These are phyloP conservation scores for Yarrowia phangngaensis DNA, from an alignment of 805 yeast species.

Conservation along the genomic window DNA sequence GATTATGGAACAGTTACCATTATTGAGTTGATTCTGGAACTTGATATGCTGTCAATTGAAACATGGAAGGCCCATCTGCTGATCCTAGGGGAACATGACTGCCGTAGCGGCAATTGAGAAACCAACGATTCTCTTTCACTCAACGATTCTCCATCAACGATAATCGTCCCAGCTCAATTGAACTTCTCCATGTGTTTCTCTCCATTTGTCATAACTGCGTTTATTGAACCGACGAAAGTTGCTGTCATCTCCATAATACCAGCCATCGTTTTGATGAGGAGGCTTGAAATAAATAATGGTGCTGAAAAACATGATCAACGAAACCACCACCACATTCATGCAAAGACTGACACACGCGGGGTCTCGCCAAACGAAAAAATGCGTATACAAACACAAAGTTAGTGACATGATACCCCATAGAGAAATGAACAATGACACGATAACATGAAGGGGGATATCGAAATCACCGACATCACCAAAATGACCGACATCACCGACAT, in stretches of 20 bases:
- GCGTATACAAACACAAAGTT: slow-evolving; percentile 15
- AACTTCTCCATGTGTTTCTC: background rate
- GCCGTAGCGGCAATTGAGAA: too few species aligned
- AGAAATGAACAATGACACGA: slow-evolving; percentile 2
- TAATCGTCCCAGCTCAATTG: background rate
- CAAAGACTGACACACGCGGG: slow-evolving; percentile 3
- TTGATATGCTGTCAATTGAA: too few species aligned
- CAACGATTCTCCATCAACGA: too few species aligned
- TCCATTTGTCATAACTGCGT: slow-evolving; percentile 10
- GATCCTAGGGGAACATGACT: too few species aligned
- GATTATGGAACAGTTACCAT: too few species aligned
- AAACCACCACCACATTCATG: slow-evolving; percentile 8
- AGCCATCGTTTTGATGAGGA: slow-evolving; percentile 11
- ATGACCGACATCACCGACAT: too few species aligned
- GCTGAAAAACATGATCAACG: slow-evolving; percentile 4
- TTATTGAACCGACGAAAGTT: slow-evolving; percentile 14
- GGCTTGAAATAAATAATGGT: slow-evolving; percentile 18
- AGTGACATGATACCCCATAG: slow-evolving; percentile 15
- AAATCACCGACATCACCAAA: too few species aligned
- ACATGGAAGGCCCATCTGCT: too few species aligned
- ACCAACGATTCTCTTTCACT: too few species aligned
- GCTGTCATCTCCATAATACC: slow-evolving; percentile 7
- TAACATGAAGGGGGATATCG: background rate
- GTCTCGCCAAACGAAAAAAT: slow-evolving; percentile 1
- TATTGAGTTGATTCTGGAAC: too few species aligned